Percentiles rank a stretch among this genome's conserved stretches.
phyloP scores from a whole-genome alignment of 305 asterid genomes.

The Rubia tinctorum region DNA sequence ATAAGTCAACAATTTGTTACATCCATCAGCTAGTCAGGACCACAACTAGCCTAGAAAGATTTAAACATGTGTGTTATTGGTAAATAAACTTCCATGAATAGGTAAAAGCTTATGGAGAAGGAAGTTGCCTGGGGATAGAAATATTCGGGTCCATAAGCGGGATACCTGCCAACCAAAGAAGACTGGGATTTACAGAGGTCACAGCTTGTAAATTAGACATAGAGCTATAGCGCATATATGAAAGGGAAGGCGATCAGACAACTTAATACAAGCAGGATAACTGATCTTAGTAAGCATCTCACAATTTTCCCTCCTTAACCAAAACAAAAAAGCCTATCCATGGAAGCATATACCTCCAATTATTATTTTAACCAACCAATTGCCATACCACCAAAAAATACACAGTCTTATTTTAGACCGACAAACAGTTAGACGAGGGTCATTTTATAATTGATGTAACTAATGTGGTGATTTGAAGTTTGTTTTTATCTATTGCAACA shows the following conservation, averaged over 20 bases:
- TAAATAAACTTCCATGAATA: background rate
- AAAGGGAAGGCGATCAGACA: background rate
- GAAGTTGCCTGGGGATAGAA: conserved; percentile 34
- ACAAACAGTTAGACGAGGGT: no score
- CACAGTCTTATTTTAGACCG: no score
- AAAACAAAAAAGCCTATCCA: no score
- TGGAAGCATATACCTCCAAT: no score
- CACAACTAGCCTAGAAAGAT: background rate
- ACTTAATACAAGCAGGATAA: background rate
- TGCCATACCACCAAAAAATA: background rate
- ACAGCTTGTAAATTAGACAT: background rate
- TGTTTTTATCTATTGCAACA: no score
- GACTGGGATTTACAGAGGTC: conserved; percentile 11
- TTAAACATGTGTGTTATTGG: background rate
- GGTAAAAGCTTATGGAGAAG: background rate
- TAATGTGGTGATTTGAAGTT: no score
- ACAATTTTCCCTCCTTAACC: no score
- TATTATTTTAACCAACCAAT: background rate
- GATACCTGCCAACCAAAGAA: conserved; percentile 30
- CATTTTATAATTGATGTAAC: no score
- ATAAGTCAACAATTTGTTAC: background rate
- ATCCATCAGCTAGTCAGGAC: background rate
- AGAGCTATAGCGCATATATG: background rate
- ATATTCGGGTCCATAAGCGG: conserved; percentile 35
- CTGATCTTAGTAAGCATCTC: background rate